These are phyloP conservation scores for Colletotrichum somersetense DNA, from an alignment of 2,329 filamentous ascomycete genomes.

Conservation along the genomic window DNA sequence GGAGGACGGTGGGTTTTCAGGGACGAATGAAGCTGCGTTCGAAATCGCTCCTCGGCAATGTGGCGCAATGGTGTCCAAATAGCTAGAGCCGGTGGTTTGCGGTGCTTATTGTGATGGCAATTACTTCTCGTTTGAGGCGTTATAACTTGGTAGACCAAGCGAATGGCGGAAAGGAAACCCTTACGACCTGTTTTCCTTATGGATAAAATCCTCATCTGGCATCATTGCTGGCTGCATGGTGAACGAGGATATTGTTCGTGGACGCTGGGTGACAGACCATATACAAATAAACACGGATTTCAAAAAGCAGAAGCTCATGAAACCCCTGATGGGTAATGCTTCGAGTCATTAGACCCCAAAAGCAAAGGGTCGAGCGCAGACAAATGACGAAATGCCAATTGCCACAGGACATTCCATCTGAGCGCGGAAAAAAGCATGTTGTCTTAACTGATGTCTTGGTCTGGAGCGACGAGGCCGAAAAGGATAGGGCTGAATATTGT, in stretches of 20 bases:
- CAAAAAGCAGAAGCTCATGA: background rate
- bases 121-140: background rate
- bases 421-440: background rate
- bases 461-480: background rate
- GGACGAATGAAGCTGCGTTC: constrained; percentile 72
- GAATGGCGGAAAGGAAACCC: no score
- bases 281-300: background rate
- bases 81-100: background rate
- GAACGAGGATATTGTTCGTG: background rate
- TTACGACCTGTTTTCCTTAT: background rate
- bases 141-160: no score
- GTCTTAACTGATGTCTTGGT: background rate
- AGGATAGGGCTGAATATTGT: background rate
- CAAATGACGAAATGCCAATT: background rate
- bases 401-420: background rate
- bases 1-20: constrained; percentile 84
- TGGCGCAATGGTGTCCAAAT: background rate
- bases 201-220: background rate
- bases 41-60: background rate
- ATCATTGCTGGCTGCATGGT: background rate
- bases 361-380: background rate
- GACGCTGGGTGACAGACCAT: background rate
- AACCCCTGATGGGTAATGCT: background rate
- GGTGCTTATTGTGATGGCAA: background rate
- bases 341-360: background rate